These are phyloP conservation scores for Yamadazyma sp. DNA, from an alignment of 805 yeast species.

Conservation along the genomic window DNA sequence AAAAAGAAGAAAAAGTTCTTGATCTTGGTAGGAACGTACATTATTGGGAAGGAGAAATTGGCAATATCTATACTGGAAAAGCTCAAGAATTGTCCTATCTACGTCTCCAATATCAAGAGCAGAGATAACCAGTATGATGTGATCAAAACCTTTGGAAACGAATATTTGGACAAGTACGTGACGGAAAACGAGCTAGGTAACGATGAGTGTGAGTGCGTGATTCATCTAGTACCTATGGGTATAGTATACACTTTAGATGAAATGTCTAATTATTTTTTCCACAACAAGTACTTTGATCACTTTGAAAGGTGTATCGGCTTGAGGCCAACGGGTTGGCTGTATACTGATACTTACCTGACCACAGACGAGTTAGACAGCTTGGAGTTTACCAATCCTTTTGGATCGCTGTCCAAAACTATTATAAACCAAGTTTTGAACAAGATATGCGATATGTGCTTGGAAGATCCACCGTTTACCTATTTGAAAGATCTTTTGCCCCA, in stretches of 20 bases:
- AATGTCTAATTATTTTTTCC: constrained; percentile 51
- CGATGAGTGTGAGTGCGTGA: constrained; percentile 44
- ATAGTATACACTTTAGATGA: constrained; percentile 47
- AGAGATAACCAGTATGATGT: constrained; percentile 41
- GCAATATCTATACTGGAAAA: constrained; percentile 64
- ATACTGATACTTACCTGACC: constrained; percentile 19
- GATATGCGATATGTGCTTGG: constrained; percentile 14
- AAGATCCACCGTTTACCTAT: constrained; percentile 13
- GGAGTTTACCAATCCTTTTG: constrained; percentile 9
- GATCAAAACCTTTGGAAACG: constrained; percentile 47
- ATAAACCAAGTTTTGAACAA: constrained; percentile 12
- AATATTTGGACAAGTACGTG: constrained; percentile 31
- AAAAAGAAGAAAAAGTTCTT: constrained; percentile 43
- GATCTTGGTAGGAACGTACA: constrained; percentile 80
- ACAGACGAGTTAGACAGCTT: constrained; percentile 10
- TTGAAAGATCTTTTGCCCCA: constrained; percentile 32
- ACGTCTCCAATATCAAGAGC: constrained; percentile 49
- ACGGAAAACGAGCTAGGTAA: constrained; percentile 37
- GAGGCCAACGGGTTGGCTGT: constrained; percentile 92
- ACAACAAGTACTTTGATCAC: constrained; percentile 40
- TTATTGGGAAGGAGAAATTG: constrained; percentile 88
- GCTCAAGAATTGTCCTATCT: constrained; percentile 51
- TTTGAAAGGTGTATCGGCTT: constrained; percentile 69
- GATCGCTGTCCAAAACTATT: neutral
- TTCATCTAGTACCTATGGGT: constrained; percentile 74